Evolutionary conservation across 1,284 basidiomycete genomes (phyloP), one percentile per base, ranked within the genome.

Genomic region (Fomitopsis palustris): DNA sequence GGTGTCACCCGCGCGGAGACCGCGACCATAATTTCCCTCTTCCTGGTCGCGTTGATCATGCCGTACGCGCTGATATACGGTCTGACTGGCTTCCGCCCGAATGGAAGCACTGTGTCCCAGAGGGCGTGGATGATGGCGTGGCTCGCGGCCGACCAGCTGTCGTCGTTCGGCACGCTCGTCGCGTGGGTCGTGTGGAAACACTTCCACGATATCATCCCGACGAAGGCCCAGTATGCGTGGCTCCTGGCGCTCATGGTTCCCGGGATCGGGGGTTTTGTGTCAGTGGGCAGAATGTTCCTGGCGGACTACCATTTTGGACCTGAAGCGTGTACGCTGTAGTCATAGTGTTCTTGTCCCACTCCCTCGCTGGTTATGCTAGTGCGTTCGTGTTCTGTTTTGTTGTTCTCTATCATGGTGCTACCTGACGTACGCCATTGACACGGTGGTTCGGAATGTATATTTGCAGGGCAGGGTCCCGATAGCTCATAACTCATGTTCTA

Each of bases 71-170:
- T 59, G 39, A 59, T 55, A 19, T 59, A 55, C 23, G 17, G 16
- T 1, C 27, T 59, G 31, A 55, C 57, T 4, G 45, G 54, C 21
- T 59, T 59, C 38, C 42, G 25, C 17, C 31, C 49, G 29, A 47
- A 47, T 21, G 45, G 45, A 29, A 47, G 45, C 45, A 47, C 53
- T 27, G 39, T 29, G 12, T 37, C 53, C 27, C 53, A 54, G 38
- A 41, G 53, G n/a, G 53, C 53, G 39, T 54, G 53, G 53, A 54
- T 54, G 53, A 54, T 41, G 53, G 21, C 53, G 16, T 54, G 53
- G 53, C 39, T 54, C 14, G 37, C 53, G 19, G 25, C 27, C 9
- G 53, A 42, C 53, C 37, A 54, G 25, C 33, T 54, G 12, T 54
- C 39, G 14, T 54, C 53, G 3, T 35, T 27, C 19, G 53, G 53